phyloP scores from a whole-genome alignment of 768 basidiomycete genomes.

The Pholiota molesta region DNA sequence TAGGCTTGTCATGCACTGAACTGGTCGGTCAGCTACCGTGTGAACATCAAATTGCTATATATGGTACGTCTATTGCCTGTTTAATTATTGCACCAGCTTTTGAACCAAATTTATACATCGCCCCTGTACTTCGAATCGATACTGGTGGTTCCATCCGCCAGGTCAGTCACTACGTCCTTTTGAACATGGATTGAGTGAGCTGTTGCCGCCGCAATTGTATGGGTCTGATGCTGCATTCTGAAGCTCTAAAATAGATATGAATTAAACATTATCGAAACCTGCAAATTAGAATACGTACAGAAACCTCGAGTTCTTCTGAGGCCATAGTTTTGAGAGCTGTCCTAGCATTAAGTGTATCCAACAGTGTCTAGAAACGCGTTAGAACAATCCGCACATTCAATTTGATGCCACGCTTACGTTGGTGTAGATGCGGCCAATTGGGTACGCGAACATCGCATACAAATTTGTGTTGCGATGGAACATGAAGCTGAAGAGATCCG shows the following conservation, averaged over 20 bases:
- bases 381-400: conserved; percentile 7
- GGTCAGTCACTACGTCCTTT: conserved; percentile 30
- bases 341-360: conserved; percentile 47
- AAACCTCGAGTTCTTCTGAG: conserved; percentile 33
- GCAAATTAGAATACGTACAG: conserved; percentile 18
- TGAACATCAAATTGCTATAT: conserved; percentile 1
- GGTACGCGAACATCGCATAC: conserved; percentile 38
- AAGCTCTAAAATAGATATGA: conserved; percentile 17
- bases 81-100: neutral
- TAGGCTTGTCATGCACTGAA: neutral
- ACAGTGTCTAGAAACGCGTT: conserved; percentile 34
- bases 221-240: conserved; percentile 30
- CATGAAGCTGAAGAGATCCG: conserved; percentile 46
- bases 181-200: conserved; percentile 32
- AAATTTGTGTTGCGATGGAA: conserved; percentile 38
- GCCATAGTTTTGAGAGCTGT: conserved; percentile 36
- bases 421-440: conserved; percentile 46
- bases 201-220: conserved; percentile 20
- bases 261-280: neutral
- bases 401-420: conserved; percentile 41
- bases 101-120: conserved; percentile 2
- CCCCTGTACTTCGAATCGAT: neutral
- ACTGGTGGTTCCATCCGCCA: conserved; percentile 19
- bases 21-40: neutral
- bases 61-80: conserved; percentile 7